These are phyloP conservation scores for Cercophora newfieldiana DNA, from an alignment of 495 filamentous ascomycete species.

Conservation along the genomic window DNA sequence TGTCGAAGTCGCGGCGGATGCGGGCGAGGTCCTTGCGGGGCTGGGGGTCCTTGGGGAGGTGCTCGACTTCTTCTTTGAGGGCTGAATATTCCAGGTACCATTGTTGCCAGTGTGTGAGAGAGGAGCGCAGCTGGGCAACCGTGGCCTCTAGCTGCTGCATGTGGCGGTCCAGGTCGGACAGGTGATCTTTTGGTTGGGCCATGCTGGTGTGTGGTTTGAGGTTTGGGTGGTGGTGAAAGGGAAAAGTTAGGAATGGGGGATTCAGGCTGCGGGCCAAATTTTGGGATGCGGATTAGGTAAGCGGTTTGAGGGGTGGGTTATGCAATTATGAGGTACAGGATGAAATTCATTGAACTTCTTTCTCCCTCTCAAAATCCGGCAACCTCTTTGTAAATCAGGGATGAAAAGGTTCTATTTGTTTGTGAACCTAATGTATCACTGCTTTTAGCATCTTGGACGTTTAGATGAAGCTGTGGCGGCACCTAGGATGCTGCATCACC, in stretches of 20 bases:
- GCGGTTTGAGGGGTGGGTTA: neutral
- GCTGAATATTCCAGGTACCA: conserved; percentile 91
- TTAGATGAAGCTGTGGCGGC: too few relatives aligned
- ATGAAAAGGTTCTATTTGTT: too few relatives aligned
- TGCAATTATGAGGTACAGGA: neutral
- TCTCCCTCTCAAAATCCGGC: too few relatives aligned
- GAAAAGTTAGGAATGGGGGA: neutral
- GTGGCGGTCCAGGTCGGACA: conserved; percentile 68
- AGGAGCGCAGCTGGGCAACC: conserved; percentile 69
- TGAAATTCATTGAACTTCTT: too few relatives aligned
- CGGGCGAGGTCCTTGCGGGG: conserved; percentile 52
- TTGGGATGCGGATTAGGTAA: neutral
- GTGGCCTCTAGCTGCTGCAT: conserved; percentile 73
- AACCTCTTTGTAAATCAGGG: too few relatives aligned
- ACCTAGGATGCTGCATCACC: too few relatives aligned
- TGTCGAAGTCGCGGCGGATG: conserved; percentile 43
- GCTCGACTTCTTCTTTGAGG: conserved; percentile 76
- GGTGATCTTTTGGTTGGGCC: conserved; percentile 44
- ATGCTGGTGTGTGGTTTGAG: conserved; percentile 18
- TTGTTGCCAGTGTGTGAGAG: conserved; percentile 81
- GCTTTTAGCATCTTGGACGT: too few relatives aligned
- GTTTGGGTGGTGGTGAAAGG: neutral
- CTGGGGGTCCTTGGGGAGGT: conserved; percentile 40
- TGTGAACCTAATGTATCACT: too few relatives aligned
- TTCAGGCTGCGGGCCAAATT: neutral